phyloP scores from a whole-genome alignment of 345 rosid species.

The Lepidium didymum region DNA sequence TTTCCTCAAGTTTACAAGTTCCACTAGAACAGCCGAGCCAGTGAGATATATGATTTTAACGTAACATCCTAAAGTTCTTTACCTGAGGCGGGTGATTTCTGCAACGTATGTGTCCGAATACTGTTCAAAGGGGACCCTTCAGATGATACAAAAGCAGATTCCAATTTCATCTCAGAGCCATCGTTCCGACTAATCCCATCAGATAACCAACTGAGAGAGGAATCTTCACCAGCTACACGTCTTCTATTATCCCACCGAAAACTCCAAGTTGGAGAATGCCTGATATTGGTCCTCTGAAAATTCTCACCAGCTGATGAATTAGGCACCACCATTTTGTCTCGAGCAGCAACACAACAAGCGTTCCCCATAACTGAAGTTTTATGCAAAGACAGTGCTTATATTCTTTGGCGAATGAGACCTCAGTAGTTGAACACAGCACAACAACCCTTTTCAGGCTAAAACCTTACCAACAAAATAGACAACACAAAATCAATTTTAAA shows the following conservation, averaged over 20 bases:
- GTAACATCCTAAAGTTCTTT: background rate
- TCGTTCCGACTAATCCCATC: slow-evolving; percentile 50
- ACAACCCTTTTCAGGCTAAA: background rate
- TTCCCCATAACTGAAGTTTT: slow-evolving; percentile 58
- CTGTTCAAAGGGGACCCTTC: slow-evolving; percentile 61
- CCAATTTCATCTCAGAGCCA: slow-evolving; percentile 52
- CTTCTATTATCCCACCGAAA: slow-evolving; percentile 94
- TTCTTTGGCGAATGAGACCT: background rate
- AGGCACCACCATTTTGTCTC: slow-evolving; percentile 66
- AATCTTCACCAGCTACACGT: slow-evolving; percentile 92
- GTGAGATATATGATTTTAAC: background rate
- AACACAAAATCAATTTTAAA: background rate
- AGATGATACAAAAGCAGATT: slow-evolving; percentile 54
- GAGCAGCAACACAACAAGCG: slow-evolving; percentile 94
- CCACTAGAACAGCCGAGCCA: background rate
- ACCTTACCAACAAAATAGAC: background rate
- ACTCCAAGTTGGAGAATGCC: slow-evolving; percentile 89
- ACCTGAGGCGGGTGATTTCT: slow-evolving; percentile 87
- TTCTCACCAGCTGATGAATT: slow-evolving; percentile 49
- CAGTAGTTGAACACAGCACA: background rate
- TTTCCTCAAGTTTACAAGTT: background rate
- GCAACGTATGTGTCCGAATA: slow-evolving; percentile 44
- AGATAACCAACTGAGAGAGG: slow-evolving; percentile 63
- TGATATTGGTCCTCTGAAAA: slow-evolving; percentile 61
- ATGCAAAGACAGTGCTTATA: background rate